These are phyloP conservation scores for Prunus fruticosa DNA, from an alignment of 306 rosid genomes.

Conservation along the genomic window DNA sequence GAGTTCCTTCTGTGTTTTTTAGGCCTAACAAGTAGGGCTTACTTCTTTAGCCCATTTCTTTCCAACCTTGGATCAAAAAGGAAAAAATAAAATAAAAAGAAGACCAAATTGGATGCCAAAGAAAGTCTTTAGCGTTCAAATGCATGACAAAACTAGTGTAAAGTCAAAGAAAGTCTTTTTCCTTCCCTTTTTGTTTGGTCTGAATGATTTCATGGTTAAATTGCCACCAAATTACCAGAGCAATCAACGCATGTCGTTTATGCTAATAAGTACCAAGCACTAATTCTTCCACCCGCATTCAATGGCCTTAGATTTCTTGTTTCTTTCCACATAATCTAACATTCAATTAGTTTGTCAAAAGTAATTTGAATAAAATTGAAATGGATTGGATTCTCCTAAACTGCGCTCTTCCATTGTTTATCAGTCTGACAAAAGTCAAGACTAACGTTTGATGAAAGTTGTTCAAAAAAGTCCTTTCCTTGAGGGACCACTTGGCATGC, in stretches of 20 bases:
- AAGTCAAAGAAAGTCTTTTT: too few species aligned
- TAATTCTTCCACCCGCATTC: slow-evolving; percentile 18
- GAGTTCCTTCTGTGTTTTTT: too few species aligned
- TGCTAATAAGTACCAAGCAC: neutral
- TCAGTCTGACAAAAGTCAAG: slow-evolving; percentile 22
- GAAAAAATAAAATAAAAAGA: too few species aligned
- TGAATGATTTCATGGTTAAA: neutral
- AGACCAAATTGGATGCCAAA: too few species aligned
- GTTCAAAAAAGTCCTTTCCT: slow-evolving; percentile 2
- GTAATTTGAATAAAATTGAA: neutral
- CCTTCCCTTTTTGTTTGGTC: too few species aligned
- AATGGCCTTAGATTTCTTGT: neutral
- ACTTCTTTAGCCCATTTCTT: too few species aligned
- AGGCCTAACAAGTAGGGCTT: too few species aligned
- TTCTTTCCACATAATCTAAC: slow-evolving; percentile 2
- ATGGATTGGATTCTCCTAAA: neutral
- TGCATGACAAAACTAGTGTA: too few species aligned
- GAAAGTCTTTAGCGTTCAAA: too few species aligned
- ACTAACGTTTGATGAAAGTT: slow-evolving; percentile 18
- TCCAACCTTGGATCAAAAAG: too few species aligned
- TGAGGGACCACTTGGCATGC: slow-evolving; percentile 46
- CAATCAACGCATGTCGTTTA: neutral
- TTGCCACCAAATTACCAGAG: neutral
- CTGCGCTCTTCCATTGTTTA: neutral
- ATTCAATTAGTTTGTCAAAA: neutral